Conservation (phyloP, 345 rosid species). For the Nephelium lappaceum region DNA sequence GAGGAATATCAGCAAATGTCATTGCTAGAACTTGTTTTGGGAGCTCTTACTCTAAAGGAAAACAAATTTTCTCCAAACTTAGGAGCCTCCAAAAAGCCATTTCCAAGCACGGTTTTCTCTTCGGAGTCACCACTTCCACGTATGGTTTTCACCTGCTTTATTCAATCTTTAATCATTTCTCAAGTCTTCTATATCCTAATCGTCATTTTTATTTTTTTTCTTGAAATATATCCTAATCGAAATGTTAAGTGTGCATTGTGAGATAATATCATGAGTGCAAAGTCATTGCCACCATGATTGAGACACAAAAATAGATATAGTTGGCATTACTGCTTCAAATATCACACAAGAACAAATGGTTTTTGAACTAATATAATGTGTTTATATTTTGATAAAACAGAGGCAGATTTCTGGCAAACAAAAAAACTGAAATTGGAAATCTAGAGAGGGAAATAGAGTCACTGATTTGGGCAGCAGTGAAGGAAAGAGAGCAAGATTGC, state of each 20-base stretch:
- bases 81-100: conserved; percentile 45
- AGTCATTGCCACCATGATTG: background rate
- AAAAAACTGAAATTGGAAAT: conserved; percentile 40
- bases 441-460: conserved; percentile 64
- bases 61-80: conserved; percentile 53
- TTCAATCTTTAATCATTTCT: background rate
- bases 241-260: no score
- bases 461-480: conserved; percentile 72
- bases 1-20: conserved; percentile 49
- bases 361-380: no score
- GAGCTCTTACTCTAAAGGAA: conserved; percentile 52
- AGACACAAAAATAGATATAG: no score
- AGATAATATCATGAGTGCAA: background rate
- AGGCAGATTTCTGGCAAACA: conserved; percentile 40
- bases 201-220: no score
- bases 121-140: conserved; percentile 28
- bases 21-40: conserved; percentile 63
- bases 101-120: conserved; percentile 33
- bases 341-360: background rate
- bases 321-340: no score
- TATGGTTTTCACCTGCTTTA: conserved; percentile 3
- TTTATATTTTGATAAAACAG: conserved; percentile 10
- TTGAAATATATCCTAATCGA: background rate
- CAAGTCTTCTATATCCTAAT: background rate
- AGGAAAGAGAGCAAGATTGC: conserved; percentile 50